Evolutionary conservation across 331 rosid genomes (phyloP).

Genomic region (Quercus lobata): DNA sequence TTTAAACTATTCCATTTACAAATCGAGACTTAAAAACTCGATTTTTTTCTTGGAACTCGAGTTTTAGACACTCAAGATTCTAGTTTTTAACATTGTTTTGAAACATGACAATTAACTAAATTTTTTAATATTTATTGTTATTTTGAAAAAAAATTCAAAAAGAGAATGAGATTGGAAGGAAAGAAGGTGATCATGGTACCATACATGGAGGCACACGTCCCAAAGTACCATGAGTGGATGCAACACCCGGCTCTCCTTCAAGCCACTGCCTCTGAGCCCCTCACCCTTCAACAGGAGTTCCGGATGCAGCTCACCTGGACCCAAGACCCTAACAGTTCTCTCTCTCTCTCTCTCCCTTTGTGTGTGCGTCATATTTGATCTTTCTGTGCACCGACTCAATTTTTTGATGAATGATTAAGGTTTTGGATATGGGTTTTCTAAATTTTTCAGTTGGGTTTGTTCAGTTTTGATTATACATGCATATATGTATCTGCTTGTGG

Average conservation of each 20-base stretch:
- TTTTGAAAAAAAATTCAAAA: no score
- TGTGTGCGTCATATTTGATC: neutral
- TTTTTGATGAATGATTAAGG: neutral
- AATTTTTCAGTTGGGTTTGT: constrained; percentile 2
- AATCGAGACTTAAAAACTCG: no score
- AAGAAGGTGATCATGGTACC: constrained; percentile 67
- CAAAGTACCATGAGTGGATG: constrained; percentile 86
- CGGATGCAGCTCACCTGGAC: constrained; percentile 90
- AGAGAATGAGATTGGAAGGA: constrained; percentile 62
- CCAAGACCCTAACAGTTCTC: constrained; percentile 63
- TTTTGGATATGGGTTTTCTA: neutral
- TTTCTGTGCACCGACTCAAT: neutral
- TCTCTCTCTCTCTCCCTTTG: constrained; percentile 6
- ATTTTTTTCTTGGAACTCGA: no score
- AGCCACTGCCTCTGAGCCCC: constrained; percentile 91
- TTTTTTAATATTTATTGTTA: no score
- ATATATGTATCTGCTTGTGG: neutral
- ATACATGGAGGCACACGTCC: constrained; percentile 78
- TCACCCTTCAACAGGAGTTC: constrained; percentile 73
- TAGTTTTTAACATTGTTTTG: no score
- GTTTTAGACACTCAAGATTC: no score
- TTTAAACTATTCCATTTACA: no score
- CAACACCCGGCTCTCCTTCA: constrained; percentile 70
- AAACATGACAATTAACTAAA: no score
- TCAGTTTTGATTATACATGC: constrained; percentile 1